These are phyloP conservation scores for Russula emetica DNA, from an alignment of 768 basidiomycete species.

Conservation along the genomic window DNA sequence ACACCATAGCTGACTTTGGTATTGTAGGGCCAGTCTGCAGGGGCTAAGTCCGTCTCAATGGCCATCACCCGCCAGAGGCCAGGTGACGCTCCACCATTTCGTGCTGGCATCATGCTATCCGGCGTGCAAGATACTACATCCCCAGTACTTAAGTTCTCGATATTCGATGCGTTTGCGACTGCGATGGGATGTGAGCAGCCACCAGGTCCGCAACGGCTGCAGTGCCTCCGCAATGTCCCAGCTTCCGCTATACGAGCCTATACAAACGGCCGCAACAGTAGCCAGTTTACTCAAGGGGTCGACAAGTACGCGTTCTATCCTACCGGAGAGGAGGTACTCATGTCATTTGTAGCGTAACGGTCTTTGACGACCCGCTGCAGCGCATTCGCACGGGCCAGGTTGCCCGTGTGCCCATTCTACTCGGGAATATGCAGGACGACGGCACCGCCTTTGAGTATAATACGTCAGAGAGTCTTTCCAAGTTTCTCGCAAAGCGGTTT, in stretches of 20 bases:
- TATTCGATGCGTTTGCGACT: neutral
- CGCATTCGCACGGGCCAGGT: slow-evolving; percentile 11
- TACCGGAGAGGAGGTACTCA: neutral
- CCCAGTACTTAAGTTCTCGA: neutral
- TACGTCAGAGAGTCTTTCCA: neutral
- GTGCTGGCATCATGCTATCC: slow-evolving; percentile 18
- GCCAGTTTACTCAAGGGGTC: no score
- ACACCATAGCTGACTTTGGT: neutral
- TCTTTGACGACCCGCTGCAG: slow-evolving; percentile 12
- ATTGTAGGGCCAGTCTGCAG: slow-evolving; percentile 17
- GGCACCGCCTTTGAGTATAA: neutral
- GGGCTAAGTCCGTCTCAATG: neutral
- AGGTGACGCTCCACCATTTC: slow-evolving; percentile 3
- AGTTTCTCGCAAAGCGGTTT: neutral
- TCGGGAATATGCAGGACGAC: slow-evolving; percentile 17
- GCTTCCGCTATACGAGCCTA: slow-evolving; percentile 21
- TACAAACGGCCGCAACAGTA: no score
- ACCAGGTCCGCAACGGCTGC: slow-evolving; percentile 28
- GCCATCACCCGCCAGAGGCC: slow-evolving; percentile 11
- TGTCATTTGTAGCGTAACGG: slow-evolving; percentile 1
- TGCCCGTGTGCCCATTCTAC: slow-evolving; percentile 9
- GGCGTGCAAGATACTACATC: neutral
- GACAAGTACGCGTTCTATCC: neutral
- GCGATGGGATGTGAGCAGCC: slow-evolving; percentile 26
- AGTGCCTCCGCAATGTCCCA: slow-evolving; percentile 30